phyloP scores from a whole-genome alignment of 441 rosid species.

The Geranium incanum region DNA sequence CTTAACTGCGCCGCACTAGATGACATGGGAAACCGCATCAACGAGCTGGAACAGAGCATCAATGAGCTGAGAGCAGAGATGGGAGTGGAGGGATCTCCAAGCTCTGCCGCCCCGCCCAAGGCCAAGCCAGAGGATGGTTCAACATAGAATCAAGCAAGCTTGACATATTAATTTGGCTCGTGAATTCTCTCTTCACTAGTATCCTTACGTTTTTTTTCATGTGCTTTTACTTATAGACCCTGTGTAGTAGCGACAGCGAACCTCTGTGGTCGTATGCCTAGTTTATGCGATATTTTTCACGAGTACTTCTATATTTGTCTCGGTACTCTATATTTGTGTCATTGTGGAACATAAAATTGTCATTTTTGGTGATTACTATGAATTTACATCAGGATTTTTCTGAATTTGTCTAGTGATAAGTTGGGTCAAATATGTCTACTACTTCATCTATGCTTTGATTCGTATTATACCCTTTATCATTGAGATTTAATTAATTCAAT shows the following conservation, averaged over 20 bases:
- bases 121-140: constrained; percentile 37
- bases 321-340: neutral
- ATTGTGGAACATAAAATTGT: neutral
- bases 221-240: neutral
- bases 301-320: neutral
- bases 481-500: no score
- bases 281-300: neutral
- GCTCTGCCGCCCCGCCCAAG: constrained; percentile 42
- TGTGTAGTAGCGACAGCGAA: neutral
- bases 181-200: no score
- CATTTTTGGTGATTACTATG: neutral
- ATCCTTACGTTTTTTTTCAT: neutral
- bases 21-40: constrained; percentile 59
- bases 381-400: no score
- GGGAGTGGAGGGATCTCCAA: constrained; percentile 66
- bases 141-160: constrained; percentile 22
- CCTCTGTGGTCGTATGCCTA: neutral
- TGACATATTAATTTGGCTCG: neutral
- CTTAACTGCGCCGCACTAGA: constrained; percentile 59
- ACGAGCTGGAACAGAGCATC: constrained; percentile 63
- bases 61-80: constrained; percentile 52
- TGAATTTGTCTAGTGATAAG: no score
- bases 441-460: no score
- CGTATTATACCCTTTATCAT: no score
- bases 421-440: no score